Evolutionary conservation across 2,329 filamentous ascomycete genomes (phyloP).

Genomic region (Phyllosticta ampelicida): DNA sequence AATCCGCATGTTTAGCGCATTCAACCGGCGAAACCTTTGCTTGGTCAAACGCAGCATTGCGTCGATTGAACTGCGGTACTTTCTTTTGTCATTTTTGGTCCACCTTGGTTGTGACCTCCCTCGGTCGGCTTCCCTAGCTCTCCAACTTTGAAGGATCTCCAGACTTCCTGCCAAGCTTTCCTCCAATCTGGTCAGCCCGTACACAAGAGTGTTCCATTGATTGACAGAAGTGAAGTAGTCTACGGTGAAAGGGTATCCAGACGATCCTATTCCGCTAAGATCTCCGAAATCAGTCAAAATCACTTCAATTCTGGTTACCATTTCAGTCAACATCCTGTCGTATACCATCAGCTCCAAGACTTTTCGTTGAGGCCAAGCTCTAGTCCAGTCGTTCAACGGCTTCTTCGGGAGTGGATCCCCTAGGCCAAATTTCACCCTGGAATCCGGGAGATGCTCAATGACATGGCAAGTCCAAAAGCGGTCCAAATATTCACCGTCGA

Average conservation of each 20-base stretch:
- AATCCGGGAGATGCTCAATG: constrained; percentile 8
- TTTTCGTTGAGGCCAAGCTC: constrained; percentile 19
- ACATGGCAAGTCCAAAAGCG: constrained; percentile 24
- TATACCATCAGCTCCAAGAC: constrained; percentile 21
- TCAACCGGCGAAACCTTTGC: neutral
- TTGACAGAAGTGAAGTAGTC: constrained; percentile 6
- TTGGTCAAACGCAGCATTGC: constrained; percentile 11
- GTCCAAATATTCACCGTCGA: constrained; percentile 24
- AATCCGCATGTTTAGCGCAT: neutral
- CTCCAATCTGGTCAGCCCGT: constrained; percentile 15
- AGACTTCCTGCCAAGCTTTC: constrained; percentile 14
- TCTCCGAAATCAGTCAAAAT: neutral
- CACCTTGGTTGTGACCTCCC: constrained; percentile 21
- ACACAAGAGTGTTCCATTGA: constrained; percentile 13
- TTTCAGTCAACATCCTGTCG: constrained; percentile 14
- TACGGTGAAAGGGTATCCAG: neutral
- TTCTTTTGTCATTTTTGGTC: constrained; percentile 23
- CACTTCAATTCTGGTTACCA: constrained; percentile 2
- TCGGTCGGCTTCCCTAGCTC: constrained; percentile 17
- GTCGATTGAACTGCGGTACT: constrained; percentile 17
- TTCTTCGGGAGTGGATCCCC: too few species aligned
- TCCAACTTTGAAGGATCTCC: constrained; percentile 18
- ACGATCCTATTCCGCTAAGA: neutral
- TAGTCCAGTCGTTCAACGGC: too few species aligned
- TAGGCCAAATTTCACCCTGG: too few species aligned